These are phyloP conservation scores for Micromonas pusilla DNA, from an alignment of 139 green algal genomes.

Conservation along the genomic window DNA sequence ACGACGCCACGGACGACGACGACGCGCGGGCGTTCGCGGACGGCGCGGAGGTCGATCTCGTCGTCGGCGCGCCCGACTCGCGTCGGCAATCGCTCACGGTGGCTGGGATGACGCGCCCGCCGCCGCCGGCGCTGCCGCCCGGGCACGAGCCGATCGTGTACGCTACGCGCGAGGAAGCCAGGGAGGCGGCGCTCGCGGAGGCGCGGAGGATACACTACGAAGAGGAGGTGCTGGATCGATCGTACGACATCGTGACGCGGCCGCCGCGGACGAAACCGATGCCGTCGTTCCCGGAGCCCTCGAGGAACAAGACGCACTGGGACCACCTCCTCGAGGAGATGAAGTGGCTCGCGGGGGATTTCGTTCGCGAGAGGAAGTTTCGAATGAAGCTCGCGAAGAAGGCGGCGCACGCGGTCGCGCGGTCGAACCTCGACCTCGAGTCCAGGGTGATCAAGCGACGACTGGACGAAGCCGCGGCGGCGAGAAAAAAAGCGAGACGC, in stretches of 20 bases:
- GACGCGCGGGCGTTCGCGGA: not conserved
- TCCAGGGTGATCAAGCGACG: conserved; percentile 29
- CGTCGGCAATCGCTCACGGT: not conserved
- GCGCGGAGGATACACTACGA: not conserved
- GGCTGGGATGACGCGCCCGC: not conserved
- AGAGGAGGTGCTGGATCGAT: not conserved
- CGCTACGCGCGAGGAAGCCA: not conserved
- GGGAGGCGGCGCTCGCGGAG: not conserved
- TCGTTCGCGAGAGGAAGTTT: conserved; percentile 8
- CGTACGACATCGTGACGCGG: not conserved
- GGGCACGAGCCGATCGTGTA: not conserved
- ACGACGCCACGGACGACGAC: not conserved
- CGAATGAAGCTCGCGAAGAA: conserved; percentile 53
- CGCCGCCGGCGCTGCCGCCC: not conserved
- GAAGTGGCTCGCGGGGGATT: conserved; percentile 82
- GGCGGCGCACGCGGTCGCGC: conserved; percentile 46
- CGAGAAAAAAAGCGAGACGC: conserved; percentile 43
- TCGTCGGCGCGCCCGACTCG: not conserved
- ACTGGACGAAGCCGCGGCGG: conserved; percentile 29
- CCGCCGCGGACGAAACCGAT: conserved; percentile 1
- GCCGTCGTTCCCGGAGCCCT: conserved; percentile 21
- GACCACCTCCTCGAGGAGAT: conserved; percentile 93
- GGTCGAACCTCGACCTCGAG: conserved; percentile 66
- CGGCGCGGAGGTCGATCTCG: no score
- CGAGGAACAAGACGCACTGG: conserved; percentile 63